phyloP scores from a whole-genome alignment of 176 grass and related monocot species.

The bread wheat (Triticum aestivum) region IWGSC_CS_RefSeq_v2.1 NC_057795.1:398488837-398489336 shows the following conservation, averaged over 20 bases:
- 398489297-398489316: background rate
- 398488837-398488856: background rate
- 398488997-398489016: too few relatives aligned
- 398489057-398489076: constrained; percentile 2
- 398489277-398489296: too few relatives aligned
- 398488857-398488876: too few relatives aligned
- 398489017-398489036: background rate
- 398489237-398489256: background rate
- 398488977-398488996: background rate
- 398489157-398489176: constrained; percentile 50
- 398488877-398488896: too few relatives aligned
- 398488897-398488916: background rate
- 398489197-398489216: constrained; percentile 58
- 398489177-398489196: constrained; percentile 53
- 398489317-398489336: background rate
- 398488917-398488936: background rate
- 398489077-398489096: constrained; percentile 30
- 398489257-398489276: background rate
- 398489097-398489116: constrained; percentile 42
- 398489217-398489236: constrained; percentile 28
- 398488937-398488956: background rate
- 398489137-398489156: constrained; percentile 33
- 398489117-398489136: constrained; percentile 12
- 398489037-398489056: background rate
- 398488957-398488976: background rate